Evolutionary conservation across 495 filamentous ascomycete genomes (phyloP).

Genomic region (Penicillium simplicissimum): DNA sequence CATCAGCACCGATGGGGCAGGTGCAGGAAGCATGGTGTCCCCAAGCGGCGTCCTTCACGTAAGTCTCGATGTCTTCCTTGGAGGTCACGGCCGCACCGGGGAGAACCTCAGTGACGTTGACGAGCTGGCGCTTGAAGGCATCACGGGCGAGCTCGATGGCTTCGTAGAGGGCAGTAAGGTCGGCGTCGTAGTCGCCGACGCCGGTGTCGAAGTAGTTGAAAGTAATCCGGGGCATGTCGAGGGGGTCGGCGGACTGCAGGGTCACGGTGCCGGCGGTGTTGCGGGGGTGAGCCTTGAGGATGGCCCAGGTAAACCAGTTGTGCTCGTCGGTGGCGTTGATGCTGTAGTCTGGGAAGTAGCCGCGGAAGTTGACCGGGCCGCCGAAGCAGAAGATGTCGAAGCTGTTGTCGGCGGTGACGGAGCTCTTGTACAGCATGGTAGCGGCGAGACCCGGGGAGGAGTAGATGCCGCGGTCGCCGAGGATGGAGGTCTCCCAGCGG

Average conservation of each 20-base stretch:
- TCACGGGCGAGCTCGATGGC: conserved; percentile 43
- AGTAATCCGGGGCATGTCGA: conserved; percentile 53
- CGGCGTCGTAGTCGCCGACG: conserved; percentile 31
- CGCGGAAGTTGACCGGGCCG: conserved; percentile 49
- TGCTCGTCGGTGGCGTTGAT: conserved; percentile 19
- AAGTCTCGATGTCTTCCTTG: conserved; percentile 43
- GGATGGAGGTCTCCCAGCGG: conserved; percentile 37
- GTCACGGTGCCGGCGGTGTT: conserved; percentile 51
- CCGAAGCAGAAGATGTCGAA: conserved; percentile 54
- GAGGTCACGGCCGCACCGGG: conserved; percentile 41
- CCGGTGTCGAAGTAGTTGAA: conserved; percentile 55
- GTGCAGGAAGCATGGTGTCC: conserved; percentile 56
- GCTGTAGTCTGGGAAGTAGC: conserved; percentile 34
- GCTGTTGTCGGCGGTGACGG: conserved; percentile 35
- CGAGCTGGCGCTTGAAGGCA: conserved; percentile 24
- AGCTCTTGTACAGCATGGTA: conserved; percentile 47
- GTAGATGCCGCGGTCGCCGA: conserved; percentile 49
- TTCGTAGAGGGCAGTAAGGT: conserved; percentile 48
- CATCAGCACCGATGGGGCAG: conserved; percentile 50
- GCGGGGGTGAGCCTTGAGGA: conserved; percentile 54
- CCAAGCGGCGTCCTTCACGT: conserved; percentile 47
- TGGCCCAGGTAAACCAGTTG: conserved; percentile 43
- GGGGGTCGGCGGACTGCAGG: conserved; percentile 49
- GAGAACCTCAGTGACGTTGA: conserved; percentile 37
- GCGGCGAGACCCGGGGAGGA: conserved; percentile 47